Evolutionary conservation across 2,329 filamentous ascomycete species (phyloP).

Genomic region (Chaetomium sp.): DNA sequence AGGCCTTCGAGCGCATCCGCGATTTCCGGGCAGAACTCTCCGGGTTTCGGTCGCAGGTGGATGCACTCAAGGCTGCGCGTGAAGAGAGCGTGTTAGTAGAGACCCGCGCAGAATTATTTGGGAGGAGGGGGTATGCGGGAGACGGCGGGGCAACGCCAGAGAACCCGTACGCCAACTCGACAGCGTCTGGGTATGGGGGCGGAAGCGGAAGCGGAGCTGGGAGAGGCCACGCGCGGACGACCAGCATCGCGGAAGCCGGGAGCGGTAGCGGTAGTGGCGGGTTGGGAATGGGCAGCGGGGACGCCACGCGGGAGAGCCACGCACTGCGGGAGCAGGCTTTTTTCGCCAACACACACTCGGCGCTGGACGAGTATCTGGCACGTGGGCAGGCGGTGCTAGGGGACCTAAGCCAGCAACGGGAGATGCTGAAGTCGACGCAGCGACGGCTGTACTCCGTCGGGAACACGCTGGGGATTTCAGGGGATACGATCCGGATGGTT

Average conservation of each 20-base stretch:
- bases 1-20: constrained; percentile 77
- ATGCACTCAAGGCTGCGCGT: constrained; percentile 66
- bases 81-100: constrained; percentile 63
- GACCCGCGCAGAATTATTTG: constrained; percentile 76
- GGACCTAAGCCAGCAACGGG: constrained; percentile 81
- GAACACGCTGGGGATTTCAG: constrained; percentile 87
- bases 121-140: constrained; percentile 74
- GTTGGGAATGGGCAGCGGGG: constrained; percentile 46
- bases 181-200: constrained; percentile 21
- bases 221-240: constrained; percentile 32
- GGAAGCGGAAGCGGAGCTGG: constrained; percentile 4
- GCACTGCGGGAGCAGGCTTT: constrained; percentile 87
- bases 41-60: constrained; percentile 73
- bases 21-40: constrained; percentile 77
- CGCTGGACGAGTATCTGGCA: constrained; percentile 90
- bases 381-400: constrained; percentile 83
- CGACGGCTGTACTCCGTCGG: constrained; percentile 84
- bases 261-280: constrained; percentile 31
- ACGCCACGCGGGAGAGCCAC: constrained; percentile 69
- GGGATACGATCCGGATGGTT: constrained; percentile 95
- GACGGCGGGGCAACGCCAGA: constrained; percentile 76
- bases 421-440: constrained; percentile 94
- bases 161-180: constrained; percentile 65
- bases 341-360: constrained; percentile 71
- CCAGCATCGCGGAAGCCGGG: constrained; percentile 33